phyloP scores from a whole-genome alignment of 1,284 basidiomycete species.

The Marasmius tenuissimus region DNA sequence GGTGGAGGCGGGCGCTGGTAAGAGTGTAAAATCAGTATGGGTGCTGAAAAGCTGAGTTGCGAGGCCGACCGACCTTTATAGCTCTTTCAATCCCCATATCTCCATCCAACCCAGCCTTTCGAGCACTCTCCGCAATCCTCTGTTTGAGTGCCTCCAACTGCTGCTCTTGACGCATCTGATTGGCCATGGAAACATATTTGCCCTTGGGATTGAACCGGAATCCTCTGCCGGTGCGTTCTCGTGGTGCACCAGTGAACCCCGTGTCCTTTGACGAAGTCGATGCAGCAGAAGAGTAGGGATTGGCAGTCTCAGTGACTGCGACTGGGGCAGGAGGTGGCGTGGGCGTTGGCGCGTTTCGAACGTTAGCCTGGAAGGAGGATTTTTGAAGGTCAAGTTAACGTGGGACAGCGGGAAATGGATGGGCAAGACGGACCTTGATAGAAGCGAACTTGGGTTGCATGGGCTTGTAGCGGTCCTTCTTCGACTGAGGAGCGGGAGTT shows the following conservation, averaged over 20 bases:
- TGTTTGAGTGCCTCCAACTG: conserved; percentile 92
- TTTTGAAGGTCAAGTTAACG: not conserved
- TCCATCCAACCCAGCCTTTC: conserved; percentile 90
- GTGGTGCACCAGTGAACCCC: conserved; percentile 68
- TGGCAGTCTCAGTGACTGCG: conserved; percentile 46
- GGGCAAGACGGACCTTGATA: conserved; percentile 60
- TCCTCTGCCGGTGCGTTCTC: conserved; percentile 66
- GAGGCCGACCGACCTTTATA: conserved; percentile 59
- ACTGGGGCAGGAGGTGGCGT: conserved; percentile 58
- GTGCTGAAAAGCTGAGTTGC: not conserved
- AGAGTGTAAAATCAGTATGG: not conserved
- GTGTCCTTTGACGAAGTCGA: conserved; percentile 49
- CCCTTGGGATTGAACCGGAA: conserved; percentile 90
- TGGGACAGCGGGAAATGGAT: conserved; percentile 1
- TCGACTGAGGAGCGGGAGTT: conserved; percentile 61
- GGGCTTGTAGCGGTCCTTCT: conserved; percentile 90
- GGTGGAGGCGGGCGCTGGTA: conserved; percentile 81
- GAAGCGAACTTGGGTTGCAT: conserved; percentile 98
- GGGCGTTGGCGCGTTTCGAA: conserved; percentile 67
- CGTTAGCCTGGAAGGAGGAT: conserved; percentile 55
- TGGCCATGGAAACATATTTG: conserved; percentile 84
- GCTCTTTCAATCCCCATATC: conserved; percentile 94
- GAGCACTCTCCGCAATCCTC: conserved; percentile 88
- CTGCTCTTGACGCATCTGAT: conserved; percentile 81
- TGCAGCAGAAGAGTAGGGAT: conserved; percentile 67